Evolutionary conservation across 345 rosid species (phyloP), one percentile per base, ranked within the genome.

Genomic region (Carallia pectinifolia): DNA sequence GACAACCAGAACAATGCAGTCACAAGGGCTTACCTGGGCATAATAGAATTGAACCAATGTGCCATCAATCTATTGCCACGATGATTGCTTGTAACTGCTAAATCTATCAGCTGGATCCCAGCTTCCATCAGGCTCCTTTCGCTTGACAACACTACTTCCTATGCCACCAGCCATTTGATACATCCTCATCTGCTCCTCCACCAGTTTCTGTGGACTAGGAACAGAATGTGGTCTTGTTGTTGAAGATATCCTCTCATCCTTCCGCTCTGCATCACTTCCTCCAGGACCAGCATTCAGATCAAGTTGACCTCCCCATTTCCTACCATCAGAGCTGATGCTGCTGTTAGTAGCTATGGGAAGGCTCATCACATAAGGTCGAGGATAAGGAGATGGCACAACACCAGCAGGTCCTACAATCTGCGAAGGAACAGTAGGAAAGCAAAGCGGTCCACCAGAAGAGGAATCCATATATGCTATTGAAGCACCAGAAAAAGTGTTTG

Each of bases 81-180:
- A 81, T 27, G 89, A 67, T 53, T 88, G 96, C 82, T 81, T 90
- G 77, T 84, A 87, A 58, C 89, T 87, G 60, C 31, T 23, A 55
- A 55, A 55, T 55, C 60, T 55, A 55, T 55, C 60, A 3, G 60
- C 30, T 23, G 16, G 27, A 68, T 93, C 98, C 97, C 94, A 85
- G 47, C 97, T 90, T 19, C 96, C 97, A 2, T 92, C 99, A 27
- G 97, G 92, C 61, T 95, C 98, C 75, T 89, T 95, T 77, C 96
- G 90, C 85, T 86, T 95, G 52, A 84, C 74, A 58, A 76, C 31
- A 34, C 74, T 55, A 31, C 60, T 55, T 55, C 33, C 60, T 30
- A 64, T 56, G 16, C 91, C 84, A 56, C 90, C 83, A 10, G 87
- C 67, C 68, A 84, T 68, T 61, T 91, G 98, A 83, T 80, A 93